These are phyloP conservation scores for Dujonia santamariae DNA, from an alignment of 1,139 yeast genomes.

Conservation along the genomic window DNA sequence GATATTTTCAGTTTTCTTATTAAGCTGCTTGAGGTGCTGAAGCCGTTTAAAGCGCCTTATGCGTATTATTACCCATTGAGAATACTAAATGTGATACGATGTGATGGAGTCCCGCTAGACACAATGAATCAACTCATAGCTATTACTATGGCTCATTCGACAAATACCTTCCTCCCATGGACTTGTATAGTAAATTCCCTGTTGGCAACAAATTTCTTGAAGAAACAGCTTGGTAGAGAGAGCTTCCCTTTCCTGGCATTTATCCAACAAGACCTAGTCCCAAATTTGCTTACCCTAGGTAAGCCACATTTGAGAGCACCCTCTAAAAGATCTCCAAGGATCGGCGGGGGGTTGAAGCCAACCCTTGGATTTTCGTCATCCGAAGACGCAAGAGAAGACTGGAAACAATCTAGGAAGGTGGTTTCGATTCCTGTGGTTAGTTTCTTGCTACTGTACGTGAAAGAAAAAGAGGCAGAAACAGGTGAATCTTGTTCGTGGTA, in stretches of 20 bases:
- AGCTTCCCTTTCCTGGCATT: too few relatives aligned
- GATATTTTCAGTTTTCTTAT: too few relatives aligned
- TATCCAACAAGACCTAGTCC: neutral
- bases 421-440: constrained; percentile 26
- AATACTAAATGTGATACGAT: too few relatives aligned
- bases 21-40: too few relatives aligned
- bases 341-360: constrained; percentile 21
- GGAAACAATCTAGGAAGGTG: constrained; percentile 29
- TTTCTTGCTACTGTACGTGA: too few relatives aligned
- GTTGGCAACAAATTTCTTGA: neutral
- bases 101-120: too few relatives aligned
- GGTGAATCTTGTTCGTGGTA: constrained; percentile 6
- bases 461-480: too few relatives aligned
- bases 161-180: constrained; percentile 35
- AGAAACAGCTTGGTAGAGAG: neutral
- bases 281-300: neutral
- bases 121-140: too few relatives aligned
- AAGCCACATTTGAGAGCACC: too few relatives aligned
- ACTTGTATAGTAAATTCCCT: constrained; percentile 8
- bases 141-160: too few relatives aligned
- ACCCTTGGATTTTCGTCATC: constrained; percentile 20
- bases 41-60: too few relatives aligned
- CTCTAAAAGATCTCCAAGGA: neutral
- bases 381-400: constrained; percentile 24
- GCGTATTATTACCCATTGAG: too few relatives aligned